Percentiles rank a stretch among this genome's conserved stretches.
Conservation (phyloP, 371 early-diverging fungal species). For the Dichotomocladium elegans region DNA sequence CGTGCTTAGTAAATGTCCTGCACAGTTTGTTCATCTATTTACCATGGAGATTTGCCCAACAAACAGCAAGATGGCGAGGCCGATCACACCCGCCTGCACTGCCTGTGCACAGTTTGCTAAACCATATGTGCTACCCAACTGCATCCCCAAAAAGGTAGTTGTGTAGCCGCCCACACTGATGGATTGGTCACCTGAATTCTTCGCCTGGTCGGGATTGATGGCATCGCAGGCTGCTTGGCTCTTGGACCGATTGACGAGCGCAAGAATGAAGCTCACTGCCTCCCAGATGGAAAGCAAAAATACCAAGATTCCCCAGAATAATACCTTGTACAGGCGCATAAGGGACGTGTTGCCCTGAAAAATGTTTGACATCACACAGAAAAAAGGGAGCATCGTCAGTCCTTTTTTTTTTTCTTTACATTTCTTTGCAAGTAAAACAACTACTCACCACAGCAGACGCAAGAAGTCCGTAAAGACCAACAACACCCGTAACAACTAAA, state of each 20-base stretch:
- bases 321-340: constrained; percentile 37
- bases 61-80: constrained; percentile 38
- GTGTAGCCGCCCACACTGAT: constrained; percentile 26
- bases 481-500: constrained; percentile 24
- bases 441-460: constrained; percentile 26
- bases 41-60: constrained; percentile 41
- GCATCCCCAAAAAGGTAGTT: constrained; percentile 44
- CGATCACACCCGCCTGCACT: constrained; percentile 46
- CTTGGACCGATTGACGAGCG: constrained; percentile 32
- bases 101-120: constrained; percentile 46
- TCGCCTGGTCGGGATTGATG: constrained; percentile 23
- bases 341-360: constrained; percentile 37
- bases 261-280: constrained; percentile 31
- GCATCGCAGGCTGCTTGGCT: constrained; percentile 25
- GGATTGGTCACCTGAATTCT: constrained; percentile 7
- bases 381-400: not conserved
- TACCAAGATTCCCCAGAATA: constrained; percentile 31
- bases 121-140: constrained; percentile 40
- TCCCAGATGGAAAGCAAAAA: constrained; percentile 35
- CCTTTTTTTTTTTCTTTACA: too few relatives aligned
- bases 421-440: not conserved
- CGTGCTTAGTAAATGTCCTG: not conserved
- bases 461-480: constrained; percentile 37
- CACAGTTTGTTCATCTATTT: not conserved
- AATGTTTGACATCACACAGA: too few relatives aligned